Evolutionary conservation across 2,329 filamentous ascomycete genomes (phyloP).

Genomic region (Pseudogymnoascus sp.): DNA sequence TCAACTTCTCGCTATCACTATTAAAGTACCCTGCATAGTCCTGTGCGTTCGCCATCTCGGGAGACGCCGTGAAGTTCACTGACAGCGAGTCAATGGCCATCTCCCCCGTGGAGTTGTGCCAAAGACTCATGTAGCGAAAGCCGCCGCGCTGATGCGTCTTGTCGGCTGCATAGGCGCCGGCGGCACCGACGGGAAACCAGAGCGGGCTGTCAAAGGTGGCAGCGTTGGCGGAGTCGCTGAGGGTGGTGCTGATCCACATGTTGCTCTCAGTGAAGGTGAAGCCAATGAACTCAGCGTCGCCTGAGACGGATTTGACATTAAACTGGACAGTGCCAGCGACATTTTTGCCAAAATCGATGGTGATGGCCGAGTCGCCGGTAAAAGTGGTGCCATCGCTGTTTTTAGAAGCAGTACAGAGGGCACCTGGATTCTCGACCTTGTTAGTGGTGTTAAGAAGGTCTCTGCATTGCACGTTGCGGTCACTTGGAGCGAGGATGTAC

Average conservation of each 20-base stretch:
- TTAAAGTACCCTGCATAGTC: constrained; percentile 27
- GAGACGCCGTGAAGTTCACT: constrained; percentile 38
- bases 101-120: constrained; percentile 38
- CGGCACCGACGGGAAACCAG: constrained; percentile 38
- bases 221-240: constrained; percentile 42
- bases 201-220: constrained; percentile 42
- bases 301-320: constrained; percentile 25
- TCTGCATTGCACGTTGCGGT: constrained; percentile 16
- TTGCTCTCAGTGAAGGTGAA: constrained; percentile 36
- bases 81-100: constrained; percentile 33
- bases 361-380: constrained; percentile 32
- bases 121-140: constrained; percentile 41
- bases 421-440: constrained; percentile 19
- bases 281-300: constrained; percentile 31
- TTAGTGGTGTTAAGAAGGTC: constrained; percentile 17
- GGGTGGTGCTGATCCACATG: constrained; percentile 43
- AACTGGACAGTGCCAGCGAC: constrained; percentile 35
- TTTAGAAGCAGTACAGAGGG: constrained; percentile 5
- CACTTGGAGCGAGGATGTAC: constrained; percentile 22
- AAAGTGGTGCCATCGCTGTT: constrained; percentile 17
- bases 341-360: constrained; percentile 36
- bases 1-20: constrained; percentile 31
- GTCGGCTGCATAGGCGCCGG: constrained; percentile 38
- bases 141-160: constrained; percentile 38
- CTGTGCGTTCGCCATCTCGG: background rate